Evolutionary conservation across 495 filamentous ascomycete species (phyloP).

Genomic region (Staphylotrichum tortipilum): DNA sequence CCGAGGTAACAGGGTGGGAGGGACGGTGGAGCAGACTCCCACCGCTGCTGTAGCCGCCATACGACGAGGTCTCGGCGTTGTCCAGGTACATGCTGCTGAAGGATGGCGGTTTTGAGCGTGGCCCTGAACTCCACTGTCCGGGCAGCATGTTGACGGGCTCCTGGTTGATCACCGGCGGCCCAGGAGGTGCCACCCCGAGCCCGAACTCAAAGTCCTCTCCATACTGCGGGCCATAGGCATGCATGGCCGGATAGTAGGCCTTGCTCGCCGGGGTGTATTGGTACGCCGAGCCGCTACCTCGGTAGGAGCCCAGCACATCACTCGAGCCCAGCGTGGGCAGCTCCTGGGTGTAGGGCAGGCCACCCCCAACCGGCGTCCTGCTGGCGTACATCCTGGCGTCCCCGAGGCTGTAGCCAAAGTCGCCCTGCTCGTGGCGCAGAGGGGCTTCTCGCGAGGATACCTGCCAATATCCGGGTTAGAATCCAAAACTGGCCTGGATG

Average conservation of each 20-base stretch:
- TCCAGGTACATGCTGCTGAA: constrained; percentile 28
- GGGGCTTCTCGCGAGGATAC: constrained; percentile 41
- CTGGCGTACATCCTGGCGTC: constrained; percentile 32
- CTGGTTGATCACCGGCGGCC: constrained; percentile 22
- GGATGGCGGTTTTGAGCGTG: constrained; percentile 9
- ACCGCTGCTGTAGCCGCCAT: constrained; percentile 19
- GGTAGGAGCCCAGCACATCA: constrained; percentile 26
- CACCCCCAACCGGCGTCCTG: constrained; percentile 19
- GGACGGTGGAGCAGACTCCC: constrained; percentile 31
- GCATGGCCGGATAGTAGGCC: constrained; percentile 27
- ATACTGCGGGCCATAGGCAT: constrained; percentile 27
- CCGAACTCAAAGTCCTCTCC: constrained; percentile 35
- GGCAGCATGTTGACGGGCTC: constrained; percentile 27
- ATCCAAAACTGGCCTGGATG: too few relatives aligned
- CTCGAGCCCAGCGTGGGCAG: constrained; percentile 19
- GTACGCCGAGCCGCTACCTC: constrained; percentile 9
- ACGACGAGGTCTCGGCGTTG: constrained; percentile 23
- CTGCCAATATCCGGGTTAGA: constrained; percentile 25
- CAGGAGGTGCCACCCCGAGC: constrained; percentile 23
- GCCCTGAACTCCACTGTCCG: constrained; percentile 21
- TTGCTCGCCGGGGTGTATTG: constrained; percentile 25
- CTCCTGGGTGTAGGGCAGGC: constrained; percentile 22
- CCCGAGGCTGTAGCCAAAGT: constrained; percentile 33
- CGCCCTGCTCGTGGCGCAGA: constrained; percentile 27
- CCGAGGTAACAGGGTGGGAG: constrained; percentile 19